Evolutionary conservation across 768 basidiomycete genomes (phyloP).

Genomic region (Lepiota subincarnata): DNA sequence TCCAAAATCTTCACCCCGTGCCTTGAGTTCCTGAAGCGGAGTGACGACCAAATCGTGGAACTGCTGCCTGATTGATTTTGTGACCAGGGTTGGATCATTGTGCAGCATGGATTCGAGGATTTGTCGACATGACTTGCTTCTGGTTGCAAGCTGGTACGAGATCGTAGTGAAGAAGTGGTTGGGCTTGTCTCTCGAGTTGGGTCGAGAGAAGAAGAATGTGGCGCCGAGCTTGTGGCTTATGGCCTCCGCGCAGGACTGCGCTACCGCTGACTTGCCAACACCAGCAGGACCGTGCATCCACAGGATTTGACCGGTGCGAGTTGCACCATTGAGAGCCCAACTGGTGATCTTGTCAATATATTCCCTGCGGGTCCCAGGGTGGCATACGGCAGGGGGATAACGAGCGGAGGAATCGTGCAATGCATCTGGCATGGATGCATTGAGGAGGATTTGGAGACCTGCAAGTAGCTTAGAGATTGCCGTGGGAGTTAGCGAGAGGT

Average conservation of each 20-base stretch:
- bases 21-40: neutral
- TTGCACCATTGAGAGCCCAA: neutral
- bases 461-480: too few relatives aligned
- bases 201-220: slow-evolving; percentile 11
- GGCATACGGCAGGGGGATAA: neutral
- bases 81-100: neutral
- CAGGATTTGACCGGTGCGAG: neutral
- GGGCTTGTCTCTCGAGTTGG: neutral
- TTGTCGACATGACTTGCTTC: neutral
- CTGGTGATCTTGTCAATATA: neutral
- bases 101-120: neutral
- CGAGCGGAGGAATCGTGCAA: neutral
- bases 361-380: neutral
- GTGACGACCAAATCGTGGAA: neutral
- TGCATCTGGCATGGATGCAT: too few relatives aligned
- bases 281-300: neutral
- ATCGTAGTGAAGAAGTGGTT: neutral
- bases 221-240: neutral
- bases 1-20: neutral
- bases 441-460: too few relatives aligned
- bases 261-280: slow-evolving; percentile 1
- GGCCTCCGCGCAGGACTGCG: neutral
- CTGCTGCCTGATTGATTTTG: neutral
- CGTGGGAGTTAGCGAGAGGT: too few relatives aligned
- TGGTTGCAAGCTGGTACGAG: neutral